Percentiles rank a stretch among this genome's conserved stretches.
phyloP scores from a whole-genome alignment of 306 rosid genomes.

The Quercus bicolor region DNA sequence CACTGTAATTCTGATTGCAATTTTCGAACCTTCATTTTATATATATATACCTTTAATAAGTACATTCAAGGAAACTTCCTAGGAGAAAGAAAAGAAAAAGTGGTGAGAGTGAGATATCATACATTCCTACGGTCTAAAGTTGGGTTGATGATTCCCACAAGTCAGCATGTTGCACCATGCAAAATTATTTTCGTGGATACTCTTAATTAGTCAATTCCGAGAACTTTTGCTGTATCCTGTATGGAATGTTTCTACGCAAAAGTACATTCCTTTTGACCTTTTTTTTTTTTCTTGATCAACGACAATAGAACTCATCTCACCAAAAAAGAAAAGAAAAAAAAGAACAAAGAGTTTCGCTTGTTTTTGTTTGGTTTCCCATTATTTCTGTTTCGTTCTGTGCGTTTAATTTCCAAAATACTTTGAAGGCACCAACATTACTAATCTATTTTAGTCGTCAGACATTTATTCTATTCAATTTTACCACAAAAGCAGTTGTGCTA shows the following conservation, averaged over 20 bases:
- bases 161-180: too few relatives aligned
- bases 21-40: neutral
- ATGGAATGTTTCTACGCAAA: neutral
- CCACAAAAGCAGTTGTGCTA: too few relatives aligned
- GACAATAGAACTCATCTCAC: neutral
- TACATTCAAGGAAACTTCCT: neutral
- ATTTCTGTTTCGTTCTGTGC: too few relatives aligned
- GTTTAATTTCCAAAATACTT: too few relatives aligned
- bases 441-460: too few relatives aligned
- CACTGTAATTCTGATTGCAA: neutral
- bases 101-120: neutral
- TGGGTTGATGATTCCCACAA: neutral
- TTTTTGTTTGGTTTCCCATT: too few relatives aligned
- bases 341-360: too few relatives aligned
- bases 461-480: too few relatives aligned
- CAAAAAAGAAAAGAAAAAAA: too few relatives aligned
- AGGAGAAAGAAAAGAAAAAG: neutral
- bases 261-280: neutral
- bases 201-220: neutral
- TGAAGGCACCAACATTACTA: too few relatives aligned
- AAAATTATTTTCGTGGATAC: neutral
- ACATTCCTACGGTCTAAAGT: neutral
- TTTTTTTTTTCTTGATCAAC: neutral
- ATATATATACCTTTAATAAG: neutral
- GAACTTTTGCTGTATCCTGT: neutral